Percentiles rank a stretch among this genome's conserved stretches.
phyloP scores from a whole-genome alignment of 1,139 yeast genomes.

The Saccharomyces hybrid region DNA sequence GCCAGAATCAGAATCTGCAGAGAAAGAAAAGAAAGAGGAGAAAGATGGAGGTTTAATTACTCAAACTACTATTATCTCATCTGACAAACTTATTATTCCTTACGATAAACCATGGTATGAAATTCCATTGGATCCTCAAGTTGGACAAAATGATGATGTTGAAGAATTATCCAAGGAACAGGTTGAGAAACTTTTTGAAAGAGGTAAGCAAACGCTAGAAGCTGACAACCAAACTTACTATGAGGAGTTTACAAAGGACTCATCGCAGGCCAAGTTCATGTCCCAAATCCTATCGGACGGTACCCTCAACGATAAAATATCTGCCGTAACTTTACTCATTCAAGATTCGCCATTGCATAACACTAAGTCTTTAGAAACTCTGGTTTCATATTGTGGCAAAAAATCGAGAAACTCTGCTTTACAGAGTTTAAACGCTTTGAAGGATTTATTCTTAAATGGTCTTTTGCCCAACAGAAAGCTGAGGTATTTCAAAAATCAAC shows the following conservation, averaged over 20 bases:
- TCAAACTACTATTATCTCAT: constrained; percentile 47
- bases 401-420: constrained; percentile 91
- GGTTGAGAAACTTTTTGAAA: constrained; percentile 50
- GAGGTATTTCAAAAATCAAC: constrained; percentile 70
- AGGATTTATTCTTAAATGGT: constrained; percentile 74
- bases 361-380: constrained; percentile 70
- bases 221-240: constrained; percentile 65
- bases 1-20: constrained; percentile 12
- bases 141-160: constrained; percentile 29
- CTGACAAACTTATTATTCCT: constrained; percentile 52
- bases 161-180: constrained; percentile 44
- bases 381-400: constrained; percentile 74
- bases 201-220: constrained; percentile 61
- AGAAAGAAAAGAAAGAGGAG: constrained; percentile 29
- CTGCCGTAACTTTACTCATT: constrained; percentile 83
- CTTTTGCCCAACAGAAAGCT: constrained; percentile 82
- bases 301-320: constrained; percentile 91
- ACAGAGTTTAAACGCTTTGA: constrained; percentile 82
- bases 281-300: constrained; percentile 85
- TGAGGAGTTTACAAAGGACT: constrained; percentile 70
- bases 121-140: constrained; percentile 38
- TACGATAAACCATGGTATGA: constrained; percentile 75
- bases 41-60: constrained; percentile 38
- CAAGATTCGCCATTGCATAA: constrained; percentile 96
- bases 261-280: constrained; percentile 83